Evolutionary conservation across 768 basidiomycete species (phyloP), one percentile per base, ranked within the genome.

Genomic region (Roridomyces roridus): DNA sequence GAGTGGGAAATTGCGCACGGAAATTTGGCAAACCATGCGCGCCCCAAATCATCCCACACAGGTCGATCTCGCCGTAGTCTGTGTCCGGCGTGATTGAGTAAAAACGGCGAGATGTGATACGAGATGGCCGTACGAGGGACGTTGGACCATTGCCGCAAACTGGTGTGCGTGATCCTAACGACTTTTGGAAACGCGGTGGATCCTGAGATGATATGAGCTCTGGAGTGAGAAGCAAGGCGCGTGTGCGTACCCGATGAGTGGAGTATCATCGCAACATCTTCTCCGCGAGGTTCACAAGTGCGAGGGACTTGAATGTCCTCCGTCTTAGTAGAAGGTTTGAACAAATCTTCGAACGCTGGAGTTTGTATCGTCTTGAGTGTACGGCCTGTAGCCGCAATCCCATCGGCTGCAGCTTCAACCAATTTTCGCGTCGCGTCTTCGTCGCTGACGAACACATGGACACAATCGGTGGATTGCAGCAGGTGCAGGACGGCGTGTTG

Each of bases 401-500:
- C 36, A n/a, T 63, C 44, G 5, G 53, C 44, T 23, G 68, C 67
- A 20, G 59, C 41, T 4, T 50, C 39, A 4, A 62, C 57, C 4
- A 69, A 57, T 4, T 41, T 49, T 42, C 64, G 63, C 54, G 61
- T 70, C 4, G 62, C 42, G 9, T 51, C 50, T 12, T 72, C 70
- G 2, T 48, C 17, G 49, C 69, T 65, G 2, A 70, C 59, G 39
- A 69, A 60, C 15, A 77, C n/a, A 45, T 67, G 57, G n/a, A 35
- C 49, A n/a, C 59, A 66, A 10, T 46, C 44, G 35, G 56, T 64
- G 25, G 61, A 65, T 36, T 65, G 62, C 57, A 81, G 67, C 18
- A 85, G 70, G 57, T 81, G 75, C 1, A 79, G 79, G 23, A 79
- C 73, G 5, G 80, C 82, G 5, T 73, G 66, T 0, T 77, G 70